Evolutionary conservation across 108 stramenopile genomes (phyloP).

Genomic region (Cyclotella choctawhatcheeana): DNA sequence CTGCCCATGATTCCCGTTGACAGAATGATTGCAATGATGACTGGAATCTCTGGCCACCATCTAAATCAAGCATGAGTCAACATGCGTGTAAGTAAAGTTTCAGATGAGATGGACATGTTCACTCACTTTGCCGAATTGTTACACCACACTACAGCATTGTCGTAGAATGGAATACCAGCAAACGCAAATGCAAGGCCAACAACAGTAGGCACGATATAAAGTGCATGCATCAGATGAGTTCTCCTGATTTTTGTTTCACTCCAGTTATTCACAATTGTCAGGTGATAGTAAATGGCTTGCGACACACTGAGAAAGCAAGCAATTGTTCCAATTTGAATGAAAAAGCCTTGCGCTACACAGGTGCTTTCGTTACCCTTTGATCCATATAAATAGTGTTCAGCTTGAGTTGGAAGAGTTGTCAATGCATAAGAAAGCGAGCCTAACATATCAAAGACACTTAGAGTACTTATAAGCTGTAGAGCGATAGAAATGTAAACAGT

Average conservation of each 20-base stretch:
- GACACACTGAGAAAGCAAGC: constrained; percentile 10
- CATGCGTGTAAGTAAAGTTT: neutral
- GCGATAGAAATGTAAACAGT: too few relatives aligned
- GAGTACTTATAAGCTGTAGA: constrained; percentile 9
- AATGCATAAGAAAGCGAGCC: constrained; percentile 18
- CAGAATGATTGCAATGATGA: constrained; percentile 6
- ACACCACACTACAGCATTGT: neutral
- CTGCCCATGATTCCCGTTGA: constrained; percentile 11
- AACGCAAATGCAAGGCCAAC: constrained; percentile 23
- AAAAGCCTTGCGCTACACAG: constrained; percentile 53
- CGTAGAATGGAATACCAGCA: constrained; percentile 28
- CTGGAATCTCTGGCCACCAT: constrained; percentile 28
- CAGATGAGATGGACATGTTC: neutral
- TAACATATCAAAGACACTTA: constrained; percentile 15
- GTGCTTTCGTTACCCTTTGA: constrained; percentile 30
- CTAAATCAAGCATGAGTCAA: neutral
- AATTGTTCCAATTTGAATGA: constrained; percentile 46
- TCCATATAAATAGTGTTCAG: constrained; percentile 28
- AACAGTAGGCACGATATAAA: constrained; percentile 8
- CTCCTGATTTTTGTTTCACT: constrained; percentile 4
- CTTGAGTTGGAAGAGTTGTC: constrained; percentile 23
- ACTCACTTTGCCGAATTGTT: constrained; percentile 24
- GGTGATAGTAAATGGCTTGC: constrained; percentile 20
- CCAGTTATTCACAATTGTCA: constrained; percentile 19
- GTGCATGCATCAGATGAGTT: neutral